Evolutionary conservation across 495 filamentous ascomycete genomes (phyloP).

Genomic region (Cercophora sp.): DNA sequence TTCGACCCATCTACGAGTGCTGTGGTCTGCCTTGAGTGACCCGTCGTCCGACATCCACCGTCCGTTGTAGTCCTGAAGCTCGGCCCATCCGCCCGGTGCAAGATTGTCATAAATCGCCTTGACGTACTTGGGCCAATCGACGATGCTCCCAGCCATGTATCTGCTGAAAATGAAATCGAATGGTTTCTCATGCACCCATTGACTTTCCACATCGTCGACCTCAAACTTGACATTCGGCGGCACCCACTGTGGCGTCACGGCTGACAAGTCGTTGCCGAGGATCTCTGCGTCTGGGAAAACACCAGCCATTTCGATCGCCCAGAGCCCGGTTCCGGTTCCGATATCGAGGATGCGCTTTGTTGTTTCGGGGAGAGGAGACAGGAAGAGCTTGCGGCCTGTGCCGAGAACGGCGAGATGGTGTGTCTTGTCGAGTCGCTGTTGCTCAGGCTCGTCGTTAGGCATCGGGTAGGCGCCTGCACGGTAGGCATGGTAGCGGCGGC

Average conservation of each 20-base stretch:
- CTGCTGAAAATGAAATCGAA: too few relatives aligned
- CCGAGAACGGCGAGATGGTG: constrained; percentile 25
- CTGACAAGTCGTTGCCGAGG: constrained; percentile 31
- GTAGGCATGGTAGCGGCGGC: constrained; percentile 55
- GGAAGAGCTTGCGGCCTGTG: not conserved
- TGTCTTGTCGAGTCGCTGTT: constrained; percentile 44
- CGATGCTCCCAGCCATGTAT: not conserved
- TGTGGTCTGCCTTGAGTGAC: too few relatives aligned
- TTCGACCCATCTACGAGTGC: too few relatives aligned
- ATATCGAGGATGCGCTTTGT: constrained; percentile 45
- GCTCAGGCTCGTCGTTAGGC: constrained; percentile 54
- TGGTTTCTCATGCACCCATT: too few relatives aligned
- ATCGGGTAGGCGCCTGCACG: constrained; percentile 50
- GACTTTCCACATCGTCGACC: constrained; percentile 44
- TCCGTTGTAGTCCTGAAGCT: too few relatives aligned
- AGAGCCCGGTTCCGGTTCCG: constrained; percentile 55
- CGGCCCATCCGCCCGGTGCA: too few relatives aligned
- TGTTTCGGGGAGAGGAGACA: constrained; percentile 34
- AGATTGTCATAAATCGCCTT: not conserved
- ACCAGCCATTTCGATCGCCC: constrained; percentile 44
- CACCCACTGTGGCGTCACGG: constrained; percentile 40
- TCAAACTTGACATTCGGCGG: constrained; percentile 38
- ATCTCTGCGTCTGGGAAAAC: constrained; percentile 34
- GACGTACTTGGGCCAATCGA: not conserved
- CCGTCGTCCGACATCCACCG: too few relatives aligned